Conservation (phyloP, 2,329 filamentous ascomycete genomes). For the Tothia fuscella region DNA sequence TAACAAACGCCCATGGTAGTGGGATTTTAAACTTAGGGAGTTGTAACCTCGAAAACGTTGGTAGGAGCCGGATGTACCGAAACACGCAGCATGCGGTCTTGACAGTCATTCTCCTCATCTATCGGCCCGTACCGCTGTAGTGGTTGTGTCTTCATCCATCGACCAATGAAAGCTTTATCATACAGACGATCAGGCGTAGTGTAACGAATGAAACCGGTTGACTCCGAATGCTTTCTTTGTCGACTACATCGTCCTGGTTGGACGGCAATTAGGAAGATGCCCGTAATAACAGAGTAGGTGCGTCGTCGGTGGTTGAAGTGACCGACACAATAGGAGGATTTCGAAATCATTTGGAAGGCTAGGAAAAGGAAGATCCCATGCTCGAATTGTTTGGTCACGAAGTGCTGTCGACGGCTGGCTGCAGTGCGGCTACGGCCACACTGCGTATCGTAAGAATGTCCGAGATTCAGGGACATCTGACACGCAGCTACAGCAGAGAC, state of each 20-base stretch:
- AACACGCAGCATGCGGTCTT: too few relatives aligned
- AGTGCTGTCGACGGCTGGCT: constrained; percentile 3
- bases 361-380: constrained; percentile 1
- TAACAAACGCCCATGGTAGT: not conserved
- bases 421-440: not conserved
- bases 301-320: not conserved
- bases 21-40: not conserved
- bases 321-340: not conserved
- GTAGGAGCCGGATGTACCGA: too few relatives aligned
- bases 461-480: constrained; percentile 6
- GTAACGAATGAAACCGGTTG: not conserved
- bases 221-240: not conserved
- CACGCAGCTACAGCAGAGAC: constrained; percentile 4
- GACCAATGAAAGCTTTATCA: not conserved
- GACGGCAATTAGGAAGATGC: not conserved
- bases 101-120: too few relatives aligned
- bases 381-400: not conserved
- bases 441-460: not conserved
- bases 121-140: constrained; percentile 7
- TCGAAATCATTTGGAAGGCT: not conserved
- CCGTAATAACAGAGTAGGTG: not conserved
- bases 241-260: constrained; percentile 2
- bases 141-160: constrained; percentile 1
- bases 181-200: constrained; percentile 3
- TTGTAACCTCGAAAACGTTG: too few relatives aligned